phyloP scores from a whole-genome alignment of 1,139 yeast genomes.

The Suhomyces yuchorum region DNA sequence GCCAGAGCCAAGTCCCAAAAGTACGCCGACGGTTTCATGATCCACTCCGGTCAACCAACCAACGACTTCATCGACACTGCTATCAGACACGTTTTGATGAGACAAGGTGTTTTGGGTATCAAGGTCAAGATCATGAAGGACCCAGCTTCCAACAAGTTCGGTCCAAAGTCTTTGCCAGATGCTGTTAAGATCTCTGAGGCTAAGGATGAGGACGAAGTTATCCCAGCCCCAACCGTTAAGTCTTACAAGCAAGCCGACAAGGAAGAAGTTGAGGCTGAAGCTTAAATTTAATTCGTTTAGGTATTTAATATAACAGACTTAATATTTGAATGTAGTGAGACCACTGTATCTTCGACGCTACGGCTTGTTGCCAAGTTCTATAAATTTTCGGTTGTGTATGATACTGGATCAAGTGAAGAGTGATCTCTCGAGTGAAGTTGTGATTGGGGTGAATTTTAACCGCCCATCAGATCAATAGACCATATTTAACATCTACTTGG shows the following conservation, averaged over 20 bases:
- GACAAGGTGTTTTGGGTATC: conserved; percentile 99
- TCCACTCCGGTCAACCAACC: conserved; percentile 99
- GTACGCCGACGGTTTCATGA: conserved; percentile 99
- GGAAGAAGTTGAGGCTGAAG: conserved; percentile 27
- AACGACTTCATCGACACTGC: conserved; percentile 98
- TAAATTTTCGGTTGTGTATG: too few species aligned
- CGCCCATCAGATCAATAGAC: too few species aligned
- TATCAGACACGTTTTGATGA: conserved; percentile 98
- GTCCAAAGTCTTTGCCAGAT: conserved; percentile 96
- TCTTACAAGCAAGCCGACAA: conserved; percentile 54
- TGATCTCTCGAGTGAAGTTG: too few species aligned
- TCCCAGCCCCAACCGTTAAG: conserved; percentile 84
- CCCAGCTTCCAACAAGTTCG: conserved; percentile 88
- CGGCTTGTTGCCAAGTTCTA: too few species aligned
- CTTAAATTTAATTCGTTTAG: conserved; percentile 18
- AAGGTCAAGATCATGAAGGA: conserved; percentile 99
- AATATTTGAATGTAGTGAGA: not conserved
- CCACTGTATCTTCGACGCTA: too few species aligned
- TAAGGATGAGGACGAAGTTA: conserved; percentile 86
- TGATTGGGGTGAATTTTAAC: too few species aligned
- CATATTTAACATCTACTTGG: too few species aligned
- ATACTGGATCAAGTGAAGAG: too few species aligned
- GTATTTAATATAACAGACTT: conserved; percentile 4
- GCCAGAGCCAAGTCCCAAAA: conserved; percentile 99
- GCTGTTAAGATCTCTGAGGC: conserved; percentile 94